Conservation (phyloP, 139 green algal species). For the Ettlia oleoabundans region DNA sequence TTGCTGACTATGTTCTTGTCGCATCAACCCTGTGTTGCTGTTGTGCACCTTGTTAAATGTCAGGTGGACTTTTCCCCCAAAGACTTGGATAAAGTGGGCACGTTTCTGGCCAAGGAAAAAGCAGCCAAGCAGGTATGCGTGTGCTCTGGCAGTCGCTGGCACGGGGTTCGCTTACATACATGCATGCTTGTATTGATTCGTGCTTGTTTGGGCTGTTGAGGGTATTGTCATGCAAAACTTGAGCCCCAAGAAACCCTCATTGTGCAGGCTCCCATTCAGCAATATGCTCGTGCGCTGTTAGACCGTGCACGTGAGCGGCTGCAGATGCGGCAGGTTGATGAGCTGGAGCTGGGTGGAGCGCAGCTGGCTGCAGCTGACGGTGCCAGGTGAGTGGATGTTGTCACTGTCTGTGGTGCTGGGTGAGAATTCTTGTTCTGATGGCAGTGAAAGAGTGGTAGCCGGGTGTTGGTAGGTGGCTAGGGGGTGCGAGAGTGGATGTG, state of each 20-base stretch:
- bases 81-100: conserved; percentile 42
- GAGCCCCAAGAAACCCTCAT: too few relatives aligned
- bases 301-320: conserved; percentile 55
- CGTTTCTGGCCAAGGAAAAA: conserved; percentile 58
- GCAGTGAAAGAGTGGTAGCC: too few relatives aligned
- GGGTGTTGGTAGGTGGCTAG: too few relatives aligned
- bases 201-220: too few relatives aligned
- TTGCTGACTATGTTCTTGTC: too few relatives aligned
- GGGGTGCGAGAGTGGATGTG: too few relatives aligned
- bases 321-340: conserved; percentile 43
- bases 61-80: conserved; percentile 39
- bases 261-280: conserved; percentile 66
- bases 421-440: too few relatives aligned
- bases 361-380: not conserved
- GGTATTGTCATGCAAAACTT: too few relatives aligned
- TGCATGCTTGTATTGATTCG: too few relatives aligned
- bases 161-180: too few relatives aligned
- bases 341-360: conserved; percentile 30
- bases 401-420: too few relatives aligned
- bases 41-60: too few relatives aligned
- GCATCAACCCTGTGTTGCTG: not conserved
- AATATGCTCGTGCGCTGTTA: conserved; percentile 54
- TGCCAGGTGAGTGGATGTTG: not conserved
- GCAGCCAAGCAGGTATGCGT: conserved; percentile 42
- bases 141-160: not conserved